Evolutionary conservation across 345 rosid species (phyloP).

Genomic region (Acer negundo): DNA sequence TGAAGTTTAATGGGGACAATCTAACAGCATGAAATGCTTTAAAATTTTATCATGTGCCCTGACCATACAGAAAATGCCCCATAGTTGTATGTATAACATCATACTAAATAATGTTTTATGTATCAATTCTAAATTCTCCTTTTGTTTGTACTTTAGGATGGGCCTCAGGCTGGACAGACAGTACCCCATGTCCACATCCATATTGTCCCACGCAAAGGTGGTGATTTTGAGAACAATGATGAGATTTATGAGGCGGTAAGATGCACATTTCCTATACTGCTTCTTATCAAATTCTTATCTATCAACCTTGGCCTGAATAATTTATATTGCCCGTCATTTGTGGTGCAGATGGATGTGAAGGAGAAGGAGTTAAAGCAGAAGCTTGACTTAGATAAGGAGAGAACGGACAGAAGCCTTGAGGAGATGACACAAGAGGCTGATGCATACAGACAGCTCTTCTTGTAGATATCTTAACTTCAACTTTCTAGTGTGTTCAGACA

Average conservation of each 20-base stretch:
- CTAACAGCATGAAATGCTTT: not conserved
- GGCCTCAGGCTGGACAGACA: slow-evolving; percentile 91
- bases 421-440: slow-evolving; percentile 86
- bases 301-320: not conserved
- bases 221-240: slow-evolving; percentile 91
- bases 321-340: slow-evolving; percentile 10
- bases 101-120: not conserved
- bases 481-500: not conserved
- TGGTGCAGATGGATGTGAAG: slow-evolving; percentile 61
- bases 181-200: slow-evolving; percentile 95
- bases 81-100: not conserved
- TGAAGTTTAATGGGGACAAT: not conserved
- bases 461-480: not conserved
- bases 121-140: not conserved
- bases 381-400: slow-evolving; percentile 78
- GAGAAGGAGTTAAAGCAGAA: slow-evolving; percentile 71
- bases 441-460: slow-evolving; percentile 54
- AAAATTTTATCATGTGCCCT: not conserved
- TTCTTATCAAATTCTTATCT: not conserved
- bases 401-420: slow-evolving; percentile 67
- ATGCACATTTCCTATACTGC: slow-evolving; percentile 8
- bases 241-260: slow-evolving; percentile 88
- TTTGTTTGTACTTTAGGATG: slow-evolving; percentile 54
- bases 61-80: not conserved
- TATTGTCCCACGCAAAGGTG: slow-evolving; percentile 74